Conservation (phyloP, 2,329 filamentous ascomycete species). For the Colletotrichum eleusines region DNA sequence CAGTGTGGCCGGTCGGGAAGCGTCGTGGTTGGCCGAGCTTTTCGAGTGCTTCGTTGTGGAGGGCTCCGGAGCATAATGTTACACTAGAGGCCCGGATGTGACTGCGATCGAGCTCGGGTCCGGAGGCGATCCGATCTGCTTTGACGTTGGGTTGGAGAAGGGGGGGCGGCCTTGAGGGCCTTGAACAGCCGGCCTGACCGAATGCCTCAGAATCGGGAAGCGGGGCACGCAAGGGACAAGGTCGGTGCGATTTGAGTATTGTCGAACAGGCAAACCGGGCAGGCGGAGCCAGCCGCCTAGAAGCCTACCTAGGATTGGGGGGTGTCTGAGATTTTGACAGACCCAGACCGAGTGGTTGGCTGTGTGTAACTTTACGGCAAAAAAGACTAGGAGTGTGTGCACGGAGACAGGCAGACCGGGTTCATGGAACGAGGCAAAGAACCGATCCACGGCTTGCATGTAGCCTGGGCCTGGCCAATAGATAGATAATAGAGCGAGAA, state of each 20-base stretch:
- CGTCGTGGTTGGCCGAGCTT: constrained; percentile 24
- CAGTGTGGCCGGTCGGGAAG: constrained; percentile 14
- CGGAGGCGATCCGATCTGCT: constrained; percentile 38
- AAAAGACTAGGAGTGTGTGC: neutral
- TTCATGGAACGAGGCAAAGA: constrained; percentile 24
- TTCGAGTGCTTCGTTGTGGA: constrained; percentile 20
- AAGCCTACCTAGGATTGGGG: neutral
- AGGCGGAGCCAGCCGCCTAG: no score
- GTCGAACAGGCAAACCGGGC: constrained; percentile 9
- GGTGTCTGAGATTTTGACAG: constrained; percentile 10
- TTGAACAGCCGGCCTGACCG: constrained; percentile 35
- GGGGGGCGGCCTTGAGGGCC: constrained; percentile 24
- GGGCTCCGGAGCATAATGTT: constrained; percentile 33
- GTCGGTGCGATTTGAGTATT: neutral
- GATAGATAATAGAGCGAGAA: neutral
- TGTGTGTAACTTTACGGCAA: constrained; percentile 8
- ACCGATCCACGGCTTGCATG: neutral
- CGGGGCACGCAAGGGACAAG: constrained; percentile 9
- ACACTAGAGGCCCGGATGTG: constrained; percentile 28
- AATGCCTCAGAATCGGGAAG: constrained; percentile 24
- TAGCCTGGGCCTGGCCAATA: constrained; percentile 27
- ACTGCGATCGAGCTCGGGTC: constrained; percentile 35
- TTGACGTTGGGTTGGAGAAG: constrained; percentile 25
- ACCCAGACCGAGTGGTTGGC: constrained; percentile 11
- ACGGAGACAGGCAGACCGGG: constrained; percentile 18